Evolutionary conservation across 257 asterid species (phyloP).

Genomic region (Solanum bulbocastanum): DNA sequence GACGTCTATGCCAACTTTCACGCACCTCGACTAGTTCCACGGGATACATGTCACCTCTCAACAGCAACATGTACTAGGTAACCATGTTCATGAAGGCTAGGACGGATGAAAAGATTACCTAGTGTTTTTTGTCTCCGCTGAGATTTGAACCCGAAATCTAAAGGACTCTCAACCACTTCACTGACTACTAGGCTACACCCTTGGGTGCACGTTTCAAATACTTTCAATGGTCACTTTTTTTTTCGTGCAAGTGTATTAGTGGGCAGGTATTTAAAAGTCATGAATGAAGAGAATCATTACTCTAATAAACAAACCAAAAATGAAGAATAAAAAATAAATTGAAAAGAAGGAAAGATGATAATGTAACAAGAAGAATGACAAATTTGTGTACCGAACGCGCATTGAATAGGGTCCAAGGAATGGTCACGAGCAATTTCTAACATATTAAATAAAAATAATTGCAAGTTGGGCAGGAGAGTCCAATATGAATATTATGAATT

Average conservation of each 20-base stretch:
- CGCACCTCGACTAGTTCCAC: not conserved
- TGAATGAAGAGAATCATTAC: not conserved
- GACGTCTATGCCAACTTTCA: not conserved
- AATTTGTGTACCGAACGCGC: not conserved
- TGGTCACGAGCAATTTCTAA: not conserved
- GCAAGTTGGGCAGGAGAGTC: conserved; percentile 2
- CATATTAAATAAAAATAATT: not conserved
- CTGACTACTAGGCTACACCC: too few relatives aligned
- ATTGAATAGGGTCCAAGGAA: not conserved
- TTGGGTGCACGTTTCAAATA: not conserved
- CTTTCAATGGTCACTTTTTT: not conserved
- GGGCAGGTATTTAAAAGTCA: not conserved
- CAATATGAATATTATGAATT: not conserved
- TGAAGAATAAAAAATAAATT: not conserved
- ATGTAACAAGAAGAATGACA: not conserved
- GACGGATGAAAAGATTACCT: rapidly evolving
- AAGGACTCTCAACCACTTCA: not conserved
- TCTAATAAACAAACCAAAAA: not conserved
- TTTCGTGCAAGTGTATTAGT: not conserved
- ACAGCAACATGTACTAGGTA: rapidly evolving
- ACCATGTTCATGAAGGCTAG: rapidly evolving
- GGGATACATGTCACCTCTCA: not conserved
- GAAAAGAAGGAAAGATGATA: not conserved
- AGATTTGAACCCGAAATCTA: not conserved
- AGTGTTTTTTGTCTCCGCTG: not conserved